Evolutionary conservation across 352 stramenopile genomes (phyloP), one percentile per base, ranked within the genome.

Genomic region (Phytophthora melonis): DNA sequence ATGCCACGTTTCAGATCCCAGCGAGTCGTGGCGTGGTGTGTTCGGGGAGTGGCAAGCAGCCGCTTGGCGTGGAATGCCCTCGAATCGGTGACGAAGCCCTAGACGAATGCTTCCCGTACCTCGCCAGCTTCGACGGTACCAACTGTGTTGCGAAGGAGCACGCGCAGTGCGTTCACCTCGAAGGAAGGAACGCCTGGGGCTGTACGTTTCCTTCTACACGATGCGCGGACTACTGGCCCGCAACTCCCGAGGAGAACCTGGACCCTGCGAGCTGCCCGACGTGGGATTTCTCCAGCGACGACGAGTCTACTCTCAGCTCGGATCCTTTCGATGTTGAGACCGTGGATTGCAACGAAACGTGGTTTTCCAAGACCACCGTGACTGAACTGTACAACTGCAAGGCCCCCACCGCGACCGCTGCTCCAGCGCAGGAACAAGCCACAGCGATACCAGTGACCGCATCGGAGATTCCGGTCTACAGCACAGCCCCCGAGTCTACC

Each of bases 201-300:
- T 88, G 81, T 49, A 70, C 52, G 5, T 86, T 88, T 70, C 81
- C 78, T 32, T 86, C 78, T 11, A 66, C 65, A 23, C 7, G n/a
- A 25, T 84, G 78, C 36, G 49, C 58, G 3, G 58, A 63, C 1
- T 43, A 66, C 19, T 39, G 10, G 21, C 11, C 74, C 23, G n/a
- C 21, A 53, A 14, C 19, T 16, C 39, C 49, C 41, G 56, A 67
- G 14, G 45, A 66, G 21, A 56, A 32, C 9, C 2, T 16, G 7
- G 47, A 32, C 10, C 32, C 19, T 68, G n/a, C 27, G 11, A 70
- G 34, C 50, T 86, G 79, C 21, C 53, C 66, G 2, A 78, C 68
- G 9, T 84, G 79, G 80, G 50, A 70, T 5, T 82, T 69, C 62
- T 47, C 63, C 23, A 60, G 71, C 25, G 58, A 74, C 9, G 60